phyloP scores from a whole-genome alignment of 2,329 filamentous ascomycete species.

The Cercospora janseana region DNA sequence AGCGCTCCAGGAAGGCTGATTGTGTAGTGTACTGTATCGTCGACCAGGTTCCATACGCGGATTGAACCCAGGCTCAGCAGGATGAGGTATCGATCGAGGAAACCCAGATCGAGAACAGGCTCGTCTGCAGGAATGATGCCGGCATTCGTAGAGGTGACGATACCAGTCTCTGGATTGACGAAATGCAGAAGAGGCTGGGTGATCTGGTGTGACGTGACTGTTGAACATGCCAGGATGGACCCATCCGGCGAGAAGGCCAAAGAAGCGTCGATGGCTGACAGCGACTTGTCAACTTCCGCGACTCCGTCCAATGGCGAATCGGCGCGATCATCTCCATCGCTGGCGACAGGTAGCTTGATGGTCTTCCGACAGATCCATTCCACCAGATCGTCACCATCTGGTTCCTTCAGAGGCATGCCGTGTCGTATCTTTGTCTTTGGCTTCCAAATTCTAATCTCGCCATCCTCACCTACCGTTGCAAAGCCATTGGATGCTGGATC shows the following conservation, averaged over 20 bases:
- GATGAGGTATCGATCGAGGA: constrained; percentile 72
- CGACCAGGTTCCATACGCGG: constrained; percentile 79
- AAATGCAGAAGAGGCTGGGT: constrained; percentile 65
- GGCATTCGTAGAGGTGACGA: constrained; percentile 64
- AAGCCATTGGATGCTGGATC: constrained; percentile 71
- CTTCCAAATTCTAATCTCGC: constrained; percentile 76
- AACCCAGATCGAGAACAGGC: constrained; percentile 60
- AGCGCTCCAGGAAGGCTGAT: constrained; percentile 53
- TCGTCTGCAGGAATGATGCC: constrained; percentile 43
- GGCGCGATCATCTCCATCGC: constrained; percentile 34
- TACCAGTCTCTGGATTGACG: constrained; percentile 69
- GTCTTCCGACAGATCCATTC: constrained; percentile 71
- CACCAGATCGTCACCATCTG: constrained; percentile 58
- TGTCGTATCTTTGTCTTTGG: constrained; percentile 67
- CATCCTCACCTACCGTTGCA: constrained; percentile 81
- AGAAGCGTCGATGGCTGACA: constrained; percentile 52
- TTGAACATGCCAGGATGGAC: constrained; percentile 69
- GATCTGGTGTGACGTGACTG: constrained; percentile 42
- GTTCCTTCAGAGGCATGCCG: constrained; percentile 63
- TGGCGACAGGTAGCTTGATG: constrained; percentile 41
- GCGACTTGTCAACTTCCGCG: constrained; percentile 38
- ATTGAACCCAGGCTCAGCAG: constrained; percentile 70
- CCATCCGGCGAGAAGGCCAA: constrained; percentile 81
- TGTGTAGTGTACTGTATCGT: constrained; percentile 69
- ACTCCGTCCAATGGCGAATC: constrained; percentile 37